Evolutionary conservation across 2,329 filamentous ascomycete genomes (phyloP), one percentile per base, ranked within the genome.

Genomic region (Microdochium nivale): DNA sequence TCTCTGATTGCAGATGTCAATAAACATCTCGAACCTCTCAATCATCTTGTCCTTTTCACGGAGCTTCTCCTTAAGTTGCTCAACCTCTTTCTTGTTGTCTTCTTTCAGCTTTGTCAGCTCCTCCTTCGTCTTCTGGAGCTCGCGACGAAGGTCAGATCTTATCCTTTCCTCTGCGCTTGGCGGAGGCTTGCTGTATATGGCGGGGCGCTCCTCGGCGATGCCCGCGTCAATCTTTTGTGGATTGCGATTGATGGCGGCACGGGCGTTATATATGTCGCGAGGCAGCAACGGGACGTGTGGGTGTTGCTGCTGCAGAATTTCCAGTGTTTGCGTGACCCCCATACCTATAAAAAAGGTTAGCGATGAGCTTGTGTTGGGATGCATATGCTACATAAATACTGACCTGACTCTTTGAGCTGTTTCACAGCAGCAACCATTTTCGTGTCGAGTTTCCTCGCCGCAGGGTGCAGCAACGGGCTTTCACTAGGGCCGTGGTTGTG

Each of bases 401-500:
- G 77, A 84, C 82, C 82, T 63, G 76, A 79, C 61, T 85, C 81
- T 65, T 85, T 84, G 3, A 86, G 71, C 51, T 79, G 73, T 62
- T 85, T 86, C 32, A 86, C 82, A 30, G 81, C 80, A 49, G 81
- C 81, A 50, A 86, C 81, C 75, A 84, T 84, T 63, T 81, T 83
- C 61, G 79, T 84, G 59, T 85, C 81, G 44, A 86, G 67, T 57
- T 85, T 85, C 55, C 82, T 73, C 16, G 82, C 82, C 3, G 82
- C 82, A 23, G 82, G 82, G 60, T 86, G 82, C 53, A 84, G 71
- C n/a, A 81, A 76, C 2, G 81, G 81, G 60, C 81, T 84, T 62
- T 85, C 81, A 59, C 82, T 86, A 1, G 82, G 81, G 1, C 79
- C 79, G 59, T 86, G 82, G 59, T 86, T 86, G 64, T 86, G 82